A percentile compares a stretch with the other conserved stretches of the same genome.
Evolutionary conservation across 768 basidiomycete genomes (phyloP).

Genomic region (Leccinum variicolor): DNA sequence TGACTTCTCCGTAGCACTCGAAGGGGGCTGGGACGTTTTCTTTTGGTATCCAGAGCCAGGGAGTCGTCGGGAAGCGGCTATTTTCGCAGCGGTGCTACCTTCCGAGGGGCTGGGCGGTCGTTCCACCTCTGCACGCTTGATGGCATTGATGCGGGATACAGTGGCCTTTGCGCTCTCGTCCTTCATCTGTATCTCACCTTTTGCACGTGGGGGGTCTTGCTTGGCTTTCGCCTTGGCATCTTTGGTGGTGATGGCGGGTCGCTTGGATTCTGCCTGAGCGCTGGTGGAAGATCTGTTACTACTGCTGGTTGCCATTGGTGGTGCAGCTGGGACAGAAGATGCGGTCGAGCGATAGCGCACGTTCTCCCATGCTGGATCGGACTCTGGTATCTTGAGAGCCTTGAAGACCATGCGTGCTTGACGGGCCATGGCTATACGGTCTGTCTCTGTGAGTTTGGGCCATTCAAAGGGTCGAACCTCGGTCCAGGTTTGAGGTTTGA

Average conservation of each 20-base stretch:
- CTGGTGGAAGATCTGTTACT: slow-evolving; percentile 22
- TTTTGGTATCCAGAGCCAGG: slow-evolving; percentile 52
- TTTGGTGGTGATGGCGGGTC: slow-evolving; percentile 41
- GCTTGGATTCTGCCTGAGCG: slow-evolving; percentile 38
- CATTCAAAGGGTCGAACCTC: slow-evolving; percentile 71
- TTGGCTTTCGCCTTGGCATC: slow-evolving; percentile 43
- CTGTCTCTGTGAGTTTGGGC: slow-evolving; percentile 44
- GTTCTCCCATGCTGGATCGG: slow-evolving; percentile 62
- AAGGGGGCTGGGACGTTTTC: slow-evolving; percentile 26
- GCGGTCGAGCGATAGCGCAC: slow-evolving; percentile 34
- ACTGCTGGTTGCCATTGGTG: slow-evolving; percentile 15
- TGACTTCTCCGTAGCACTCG: slow-evolving; percentile 21
- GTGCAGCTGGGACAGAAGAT: slow-evolving; percentile 15
- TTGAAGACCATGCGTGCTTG: slow-evolving; percentile 48
- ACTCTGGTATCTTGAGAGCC: slow-evolving; percentile 52
- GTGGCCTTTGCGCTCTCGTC: slow-evolving; percentile 30
- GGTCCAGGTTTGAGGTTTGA: slow-evolving; percentile 58
- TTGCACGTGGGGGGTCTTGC: slow-evolving; percentile 21
- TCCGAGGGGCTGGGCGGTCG: slow-evolving; percentile 20
- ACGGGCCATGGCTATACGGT: slow-evolving; percentile 49
- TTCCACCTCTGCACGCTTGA: slow-evolving; percentile 27
- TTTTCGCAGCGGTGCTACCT: slow-evolving; percentile 12
- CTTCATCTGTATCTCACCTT: slow-evolving; percentile 41
- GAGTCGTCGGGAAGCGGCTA: slow-evolving; percentile 29
- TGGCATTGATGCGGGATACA: slow-evolving; percentile 29